Conservation (phyloP, 2,329 filamentous ascomycete species). For the Colletotrichum viniferum region DNA sequence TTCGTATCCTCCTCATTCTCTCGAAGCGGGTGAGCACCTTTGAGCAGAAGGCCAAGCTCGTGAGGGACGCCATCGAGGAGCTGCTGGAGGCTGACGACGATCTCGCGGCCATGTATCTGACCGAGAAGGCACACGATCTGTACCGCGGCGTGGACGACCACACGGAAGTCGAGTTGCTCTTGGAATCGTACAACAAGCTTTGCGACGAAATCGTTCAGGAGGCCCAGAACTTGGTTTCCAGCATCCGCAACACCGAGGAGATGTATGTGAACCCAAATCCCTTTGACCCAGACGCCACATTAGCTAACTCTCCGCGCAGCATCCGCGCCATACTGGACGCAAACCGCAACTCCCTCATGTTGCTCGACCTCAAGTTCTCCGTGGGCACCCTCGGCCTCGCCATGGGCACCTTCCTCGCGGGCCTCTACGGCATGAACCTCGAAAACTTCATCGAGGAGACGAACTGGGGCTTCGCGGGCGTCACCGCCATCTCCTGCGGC, state of each 20-base stretch:
- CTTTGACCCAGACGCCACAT: background rate
- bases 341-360: constrained; percentile 97
- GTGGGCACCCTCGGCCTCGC: constrained; percentile 94
- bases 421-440: constrained; percentile 99
- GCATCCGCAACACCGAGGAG: constrained; percentile 97
- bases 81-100: constrained; percentile 96
- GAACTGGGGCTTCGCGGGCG: constrained; percentile 79
- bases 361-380: constrained; percentile 94
- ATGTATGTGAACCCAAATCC: constrained; percentile 67
- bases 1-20: constrained; percentile 87
- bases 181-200: constrained; percentile 97
- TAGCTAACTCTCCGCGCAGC: constrained; percentile 48
- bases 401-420: constrained; percentile 92
- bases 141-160: constrained; percentile 82
- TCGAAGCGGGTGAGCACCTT: constrained; percentile 97
- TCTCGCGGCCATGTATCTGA: constrained; percentile 91
- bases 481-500: constrained; percentile 72
- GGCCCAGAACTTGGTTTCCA: constrained; percentile 88
- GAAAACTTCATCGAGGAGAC: constrained; percentile 99
- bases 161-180: constrained; percentile 93
- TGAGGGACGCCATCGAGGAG: constrained; percentile 94
- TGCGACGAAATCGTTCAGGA: constrained; percentile 98
- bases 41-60: constrained; percentile 93
- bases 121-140: constrained; percentile 80
- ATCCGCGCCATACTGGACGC: constrained; percentile 97